Base-by-base conservation (phyloP, 169 alveolate species). In the Plasmodium vivax region DNA sequence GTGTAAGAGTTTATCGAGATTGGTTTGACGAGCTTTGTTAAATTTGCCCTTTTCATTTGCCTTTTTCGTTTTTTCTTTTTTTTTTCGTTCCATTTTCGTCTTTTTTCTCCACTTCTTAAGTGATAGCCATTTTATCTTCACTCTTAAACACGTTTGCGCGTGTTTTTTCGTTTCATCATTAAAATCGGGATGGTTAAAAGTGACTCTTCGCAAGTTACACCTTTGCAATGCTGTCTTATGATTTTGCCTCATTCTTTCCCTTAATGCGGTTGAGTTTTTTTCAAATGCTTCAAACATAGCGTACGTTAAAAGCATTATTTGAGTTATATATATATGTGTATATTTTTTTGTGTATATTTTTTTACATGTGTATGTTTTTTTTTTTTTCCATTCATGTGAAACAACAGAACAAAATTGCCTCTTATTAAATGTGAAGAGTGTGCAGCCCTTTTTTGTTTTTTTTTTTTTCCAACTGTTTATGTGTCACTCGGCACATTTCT, bases 331-430 rank as follows among this genome's bases (percentile, higher is more conserved):
- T 47, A 30, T 43, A 43, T 38, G 9, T 80, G 5, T 41, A 23
- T 23, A 23, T 23, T 23, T 23, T 23, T 23, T 23, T 23, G 0
- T 23, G 27, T 23, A 0, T 23, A 23, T 23, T 0, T 23, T 23
- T 23, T 23, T 23, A 14, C 43, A n/a, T 38, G 6, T 82, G 6
- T 54, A 27, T 82, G 2, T 82, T 54, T 82, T 54, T 82, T 23
- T 47, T 2, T 54, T 30, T 23, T 23, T 23, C 16, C 32, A 45
- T 51, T 82, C 79, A 82, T 47, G 71, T 23, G 36, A 82, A 27
- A 16, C 62, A 82, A 82, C 77, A 82, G 88, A 82, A 82, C 77
- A 82, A 30, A 82, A 54, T 54, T 19, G 88, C 38, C 54, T 12
- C 88, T 36, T 23, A 47, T 82, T 51, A 82, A 38, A 74, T 32